Evolutionary conservation across 768 basidiomycete species (phyloP), one percentile per base, ranked within the genome.

Genomic region (Phallus indusiatus): DNA sequence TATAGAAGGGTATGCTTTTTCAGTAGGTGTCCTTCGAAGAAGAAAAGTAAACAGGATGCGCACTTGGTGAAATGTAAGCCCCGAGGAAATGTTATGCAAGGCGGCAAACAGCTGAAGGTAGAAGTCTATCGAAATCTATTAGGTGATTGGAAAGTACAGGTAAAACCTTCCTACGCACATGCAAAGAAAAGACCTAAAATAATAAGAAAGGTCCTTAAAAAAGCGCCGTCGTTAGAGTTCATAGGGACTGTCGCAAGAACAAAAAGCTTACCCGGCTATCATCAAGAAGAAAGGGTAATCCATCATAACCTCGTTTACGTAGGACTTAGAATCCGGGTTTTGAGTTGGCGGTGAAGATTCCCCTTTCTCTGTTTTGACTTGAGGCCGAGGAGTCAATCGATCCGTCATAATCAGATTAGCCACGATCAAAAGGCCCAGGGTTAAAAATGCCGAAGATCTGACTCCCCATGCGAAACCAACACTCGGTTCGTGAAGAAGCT

Each of bases 81-180:
- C 70, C 9, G 73, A 66, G 12, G 70, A 66, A 42, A 80, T 72
- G 1, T 76, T 75, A 57, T 80, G 80, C 53, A 72, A 68, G 24
- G 79, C 70, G 0, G 81, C 74, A 58, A 79, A 76, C 12, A 83
- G 67, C 62, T 85, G 83, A 8, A 84, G 63, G 64, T 79, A 84
- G 67, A 81, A 83, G 14, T 81, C 70, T 0, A 81, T 80, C 49
- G 73, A 80, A 61, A 74, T 81, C 48, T 14, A 14, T 21, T 4
- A 12, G 21, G 10, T 16, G 5, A 17, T 11, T 16, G 20, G 49
- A 28, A 55, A 28, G 8, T 7, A 28, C 28, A 2, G 28, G 52
- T 1, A 9, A 21, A 55, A 6, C 17, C 24, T 4, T 10, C 36
- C 17, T 22, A 16, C 53, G 53, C 37, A 53, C 36, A 63, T 36